phyloP scores from a whole-genome alignment of 495 filamentous ascomycete genomes.

The Bacidia gigantensis region DNA sequence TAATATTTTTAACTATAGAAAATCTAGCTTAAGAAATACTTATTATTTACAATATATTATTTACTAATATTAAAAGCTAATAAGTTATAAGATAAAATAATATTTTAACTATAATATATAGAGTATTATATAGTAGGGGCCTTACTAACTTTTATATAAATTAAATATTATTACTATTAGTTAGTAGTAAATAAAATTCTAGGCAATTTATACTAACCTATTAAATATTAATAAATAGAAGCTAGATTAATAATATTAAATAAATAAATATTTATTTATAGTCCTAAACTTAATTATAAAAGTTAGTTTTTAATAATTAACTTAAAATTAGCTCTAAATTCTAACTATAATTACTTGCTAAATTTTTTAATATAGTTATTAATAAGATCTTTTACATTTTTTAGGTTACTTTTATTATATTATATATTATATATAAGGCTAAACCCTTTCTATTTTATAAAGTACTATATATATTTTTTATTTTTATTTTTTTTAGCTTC shows the following conservation, averaged over 20 bases:
- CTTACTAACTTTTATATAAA: too few species aligned
- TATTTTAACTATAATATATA: not conserved
- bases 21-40: too few species aligned
- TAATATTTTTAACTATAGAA: not conserved
- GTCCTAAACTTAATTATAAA: too few species aligned
- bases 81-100: too few species aligned
- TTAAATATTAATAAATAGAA: not conserved
- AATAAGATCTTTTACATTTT: not conserved
- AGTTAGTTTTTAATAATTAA: not conserved
- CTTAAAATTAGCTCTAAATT: too few species aligned
- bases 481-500: not conserved
- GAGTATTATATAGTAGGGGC: not conserved
- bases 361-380: not conserved
- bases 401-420: not conserved
- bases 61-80: too few species aligned
- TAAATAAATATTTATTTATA: not conserved
- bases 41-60: too few species aligned
- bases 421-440: constrained; percentile 1
- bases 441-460: not conserved
- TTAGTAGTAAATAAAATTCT: too few species aligned
- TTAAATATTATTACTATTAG: too few species aligned
- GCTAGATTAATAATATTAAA: not conserved
- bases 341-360: not conserved
- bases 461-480: not conserved
- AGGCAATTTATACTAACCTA: too few species aligned